Conservation (phyloP, 768 basidiomycete species). For the Lentinula detonsa region DNA sequence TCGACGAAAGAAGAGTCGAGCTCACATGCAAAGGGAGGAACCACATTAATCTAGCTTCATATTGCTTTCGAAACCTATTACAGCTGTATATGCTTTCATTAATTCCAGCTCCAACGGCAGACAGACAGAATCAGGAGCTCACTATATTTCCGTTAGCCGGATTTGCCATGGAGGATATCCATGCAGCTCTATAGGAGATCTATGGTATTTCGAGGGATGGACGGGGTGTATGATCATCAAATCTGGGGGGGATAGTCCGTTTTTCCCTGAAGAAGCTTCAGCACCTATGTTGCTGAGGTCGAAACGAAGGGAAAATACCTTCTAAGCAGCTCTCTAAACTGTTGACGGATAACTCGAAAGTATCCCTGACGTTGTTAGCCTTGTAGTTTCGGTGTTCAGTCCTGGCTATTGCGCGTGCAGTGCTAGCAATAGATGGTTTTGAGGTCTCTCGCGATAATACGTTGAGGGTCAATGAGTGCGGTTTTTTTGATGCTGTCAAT, state of each 20-base stretch:
- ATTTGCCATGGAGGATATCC: constrained; percentile 86
- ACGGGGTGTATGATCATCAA: constrained; percentile 71
- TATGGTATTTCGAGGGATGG: constrained; percentile 26
- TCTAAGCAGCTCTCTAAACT: constrained; percentile 48
- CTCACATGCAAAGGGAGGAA: constrained; percentile 13
- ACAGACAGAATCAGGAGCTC: constrained; percentile 19
- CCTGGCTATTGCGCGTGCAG: constrained; percentile 40
- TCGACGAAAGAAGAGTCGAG: constrained; percentile 12
- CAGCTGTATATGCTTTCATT: constrained; percentile 18
- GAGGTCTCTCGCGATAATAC: constrained; percentile 55
- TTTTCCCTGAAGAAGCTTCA: constrained; percentile 30
- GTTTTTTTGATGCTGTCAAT: constrained; percentile 16
- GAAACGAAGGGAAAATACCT: constrained; percentile 33
- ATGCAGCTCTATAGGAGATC: constrained; percentile 54
- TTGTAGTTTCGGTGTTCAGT: constrained; percentile 18
- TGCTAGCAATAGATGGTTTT: constrained; percentile 59
- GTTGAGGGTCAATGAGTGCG: constrained; percentile 30
- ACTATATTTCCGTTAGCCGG: constrained; percentile 79
- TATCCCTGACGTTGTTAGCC: not conserved
- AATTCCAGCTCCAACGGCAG: not conserved
- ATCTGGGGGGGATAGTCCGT: constrained; percentile 61
- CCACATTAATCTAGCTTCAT: constrained; percentile 7
- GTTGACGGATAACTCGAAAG: constrained; percentile 35
- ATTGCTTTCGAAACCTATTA: constrained; percentile 15
- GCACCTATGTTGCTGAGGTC: constrained; percentile 4